Conservation (phyloP, 2,329 filamentous ascomycete species). For the Calonectria pseudoturangicola region DNA sequence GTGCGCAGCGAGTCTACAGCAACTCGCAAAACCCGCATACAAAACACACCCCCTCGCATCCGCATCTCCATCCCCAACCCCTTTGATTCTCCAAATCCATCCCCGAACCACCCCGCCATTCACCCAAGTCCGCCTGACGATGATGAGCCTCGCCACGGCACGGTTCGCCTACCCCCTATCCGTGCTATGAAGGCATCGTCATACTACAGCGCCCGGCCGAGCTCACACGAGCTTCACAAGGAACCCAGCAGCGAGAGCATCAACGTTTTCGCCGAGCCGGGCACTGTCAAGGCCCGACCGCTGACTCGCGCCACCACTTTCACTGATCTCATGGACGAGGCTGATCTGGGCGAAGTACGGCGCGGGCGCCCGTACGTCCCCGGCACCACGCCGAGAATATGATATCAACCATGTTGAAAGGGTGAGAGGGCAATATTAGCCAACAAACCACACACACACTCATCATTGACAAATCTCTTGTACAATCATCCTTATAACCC, state of each 20-base stretch:
- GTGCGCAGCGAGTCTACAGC: constrained; percentile 33
- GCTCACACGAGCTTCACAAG: constrained; percentile 61
- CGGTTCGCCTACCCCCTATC: constrained; percentile 61
- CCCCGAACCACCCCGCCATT: constrained; percentile 47
- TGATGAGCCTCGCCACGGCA: constrained; percentile 51
- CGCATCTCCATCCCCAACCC: constrained; percentile 60
- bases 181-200: constrained; percentile 61
- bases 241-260: constrained; percentile 70
- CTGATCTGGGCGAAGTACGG: constrained; percentile 64
- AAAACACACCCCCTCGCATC: constrained; percentile 45
- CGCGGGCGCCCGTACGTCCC: constrained; percentile 66
- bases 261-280: constrained; percentile 71
- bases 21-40: constrained; percentile 19
- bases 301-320: constrained; percentile 67
- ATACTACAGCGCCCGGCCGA: constrained; percentile 50
- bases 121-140: constrained; percentile 53
- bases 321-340: constrained; percentile 72
- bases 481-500: not conserved
- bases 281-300: constrained; percentile 57
- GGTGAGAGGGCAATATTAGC: not conserved
- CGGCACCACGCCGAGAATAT: constrained; percentile 59
- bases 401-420: constrained; percentile 1
- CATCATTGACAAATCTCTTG: not conserved
- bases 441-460: not conserved
- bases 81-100: constrained; percentile 59